These are phyloP conservation scores for Phyllostachys edulis DNA, from an alignment of 176 grass and related monocot genomes.

Conservation along the genomic window DNA sequence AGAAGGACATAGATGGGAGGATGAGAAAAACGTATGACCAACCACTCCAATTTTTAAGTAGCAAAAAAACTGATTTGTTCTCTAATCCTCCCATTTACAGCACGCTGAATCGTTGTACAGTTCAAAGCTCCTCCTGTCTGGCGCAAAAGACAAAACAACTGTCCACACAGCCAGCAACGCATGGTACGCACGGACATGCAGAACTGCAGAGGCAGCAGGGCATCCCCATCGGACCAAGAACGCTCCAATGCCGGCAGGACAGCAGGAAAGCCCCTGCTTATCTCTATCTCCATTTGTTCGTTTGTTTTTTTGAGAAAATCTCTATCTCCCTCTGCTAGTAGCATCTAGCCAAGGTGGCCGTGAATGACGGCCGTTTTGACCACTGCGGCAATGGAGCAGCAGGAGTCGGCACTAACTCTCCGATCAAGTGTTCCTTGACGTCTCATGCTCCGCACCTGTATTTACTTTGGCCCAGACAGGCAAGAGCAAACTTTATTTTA, in stretches of 20 bases:
- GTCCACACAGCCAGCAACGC: background rate
- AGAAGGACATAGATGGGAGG: no score
- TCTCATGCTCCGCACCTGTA: background rate
- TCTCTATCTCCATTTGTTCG: background rate
- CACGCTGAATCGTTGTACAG: background rate
- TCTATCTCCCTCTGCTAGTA: background rate
- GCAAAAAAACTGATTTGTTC: no score
- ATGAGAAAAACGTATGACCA: no score
- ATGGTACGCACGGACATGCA: background rate
- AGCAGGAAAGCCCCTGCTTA: background rate
- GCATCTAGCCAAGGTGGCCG: background rate
- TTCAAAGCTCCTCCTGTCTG: background rate
- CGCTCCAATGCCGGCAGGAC: background rate
- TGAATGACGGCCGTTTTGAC: conserved; percentile 3
- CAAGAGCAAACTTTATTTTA: background rate
- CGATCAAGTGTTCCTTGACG: background rate
- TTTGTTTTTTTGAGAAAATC: no score
- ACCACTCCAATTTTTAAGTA: no score
- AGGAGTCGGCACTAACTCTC: background rate
- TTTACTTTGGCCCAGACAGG: no score
- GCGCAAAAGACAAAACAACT: background rate
- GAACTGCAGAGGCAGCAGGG: background rate
- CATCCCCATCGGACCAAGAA: background rate
- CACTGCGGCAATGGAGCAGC: background rate
- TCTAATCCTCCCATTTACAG: background rate